A percentile compares a stretch with the other conserved stretches of the same genome.
These are phyloP conservation scores for Achlya hypogyna DNA, from an alignment of 352 stramenopile genomes.

Conservation along the genomic window DNA sequence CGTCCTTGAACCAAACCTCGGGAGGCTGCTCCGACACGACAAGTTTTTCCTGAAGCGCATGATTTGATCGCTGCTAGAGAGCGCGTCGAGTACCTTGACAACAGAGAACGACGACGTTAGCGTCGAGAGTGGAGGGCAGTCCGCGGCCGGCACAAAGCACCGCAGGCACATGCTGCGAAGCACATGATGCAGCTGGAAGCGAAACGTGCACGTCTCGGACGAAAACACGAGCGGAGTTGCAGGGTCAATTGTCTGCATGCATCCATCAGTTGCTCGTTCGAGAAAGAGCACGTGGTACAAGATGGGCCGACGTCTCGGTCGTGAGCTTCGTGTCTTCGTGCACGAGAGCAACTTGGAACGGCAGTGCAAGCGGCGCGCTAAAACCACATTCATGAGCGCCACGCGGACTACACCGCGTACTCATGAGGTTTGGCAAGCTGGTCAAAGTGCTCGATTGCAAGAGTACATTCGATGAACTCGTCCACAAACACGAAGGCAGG, in stretches of 20 bases:
- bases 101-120: conserved; percentile 13
- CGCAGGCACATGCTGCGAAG: conserved; percentile 8
- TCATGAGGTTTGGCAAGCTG: not conserved
- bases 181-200: not conserved
- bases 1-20: conserved; percentile 95
- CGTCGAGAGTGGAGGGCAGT: not conserved
- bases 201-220: conserved; percentile 3
- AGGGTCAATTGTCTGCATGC: not conserved
- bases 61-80: not conserved
- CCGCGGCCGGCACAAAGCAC: not conserved
- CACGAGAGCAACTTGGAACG: conserved; percentile 14
- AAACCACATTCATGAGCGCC: not conserved
- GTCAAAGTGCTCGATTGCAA: not conserved
- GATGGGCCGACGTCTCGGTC: conserved; percentile 2
- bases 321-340: conserved; percentile 17
- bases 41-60: conserved; percentile 51
- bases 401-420: not conserved
- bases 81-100: not conserved
- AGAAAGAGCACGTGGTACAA: not conserved
- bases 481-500: not conserved
- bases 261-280: not conserved
- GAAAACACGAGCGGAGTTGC: conserved; percentile 9
- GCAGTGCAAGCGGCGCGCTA: not conserved
- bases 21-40: conserved; percentile 67
- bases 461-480: conserved; percentile 15